Conservation (phyloP, 169 alveolate genomes). For the Cryptosporidium viatorum region DNA sequence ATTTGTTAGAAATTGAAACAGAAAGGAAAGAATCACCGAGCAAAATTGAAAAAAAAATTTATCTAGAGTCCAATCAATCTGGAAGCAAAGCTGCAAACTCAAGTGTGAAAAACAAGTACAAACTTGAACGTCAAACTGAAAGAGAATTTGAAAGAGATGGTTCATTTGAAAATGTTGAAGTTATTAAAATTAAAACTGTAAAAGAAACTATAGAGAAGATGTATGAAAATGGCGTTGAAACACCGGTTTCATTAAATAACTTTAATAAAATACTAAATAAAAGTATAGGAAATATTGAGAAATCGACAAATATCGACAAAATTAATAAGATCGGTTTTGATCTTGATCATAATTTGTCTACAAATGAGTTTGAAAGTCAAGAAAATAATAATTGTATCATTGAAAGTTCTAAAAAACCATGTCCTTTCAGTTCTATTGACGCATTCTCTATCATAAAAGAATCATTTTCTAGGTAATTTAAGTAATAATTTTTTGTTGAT, state of each 20-base stretch:
- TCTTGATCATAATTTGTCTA: neutral
- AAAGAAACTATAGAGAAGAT: constrained; percentile 41
- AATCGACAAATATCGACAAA: neutral
- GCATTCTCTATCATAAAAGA: constrained; percentile 61
- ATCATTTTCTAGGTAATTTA: constrained; percentile 35
- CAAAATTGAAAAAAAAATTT: neutral
- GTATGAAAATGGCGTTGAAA: neutral
- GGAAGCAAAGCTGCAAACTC: neutral
- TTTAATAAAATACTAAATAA: neutral
- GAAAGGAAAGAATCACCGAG: neutral
- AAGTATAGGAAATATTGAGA: constrained; percentile 14
- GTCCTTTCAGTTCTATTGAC: constrained; percentile 72
- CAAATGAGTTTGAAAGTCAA: neutral
- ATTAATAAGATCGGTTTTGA: neutral
- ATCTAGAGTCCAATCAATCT: neutral
- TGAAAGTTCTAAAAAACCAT: constrained; percentile 11
- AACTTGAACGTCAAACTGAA: neutral
- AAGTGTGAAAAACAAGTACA: no score
- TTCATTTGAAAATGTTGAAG: neutral
- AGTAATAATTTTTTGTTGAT: neutral
- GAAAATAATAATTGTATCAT: neutral
- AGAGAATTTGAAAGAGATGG: neutral
- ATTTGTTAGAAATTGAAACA: constrained; percentile 1
- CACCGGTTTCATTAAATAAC: neutral
- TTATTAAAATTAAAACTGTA: constrained; percentile 1